phyloP scores from a whole-genome alignment of 805 yeast genomes.

The Schizosaccharomyces lindneri region DNA sequence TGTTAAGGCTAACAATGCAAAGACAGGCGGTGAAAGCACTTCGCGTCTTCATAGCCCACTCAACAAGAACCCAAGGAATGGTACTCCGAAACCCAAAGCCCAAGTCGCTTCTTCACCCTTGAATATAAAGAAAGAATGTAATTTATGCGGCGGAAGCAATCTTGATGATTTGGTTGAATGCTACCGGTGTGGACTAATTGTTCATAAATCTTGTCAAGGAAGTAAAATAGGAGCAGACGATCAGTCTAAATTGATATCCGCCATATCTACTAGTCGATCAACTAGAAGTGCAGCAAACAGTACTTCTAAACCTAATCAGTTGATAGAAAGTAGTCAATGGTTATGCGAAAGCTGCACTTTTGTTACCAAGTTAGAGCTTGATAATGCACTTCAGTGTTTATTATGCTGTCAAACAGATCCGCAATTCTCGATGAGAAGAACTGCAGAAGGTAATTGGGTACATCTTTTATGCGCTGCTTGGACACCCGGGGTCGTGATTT shows the following conservation, averaged over 20 bases:
- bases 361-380: not conserved
- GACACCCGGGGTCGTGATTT: conserved; percentile 12
- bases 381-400: not conserved
- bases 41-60: too few relatives aligned
- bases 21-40: too few relatives aligned
- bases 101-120: not conserved
- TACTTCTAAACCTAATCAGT: not conserved
- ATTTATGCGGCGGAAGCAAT: not conserved
- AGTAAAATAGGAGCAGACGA: not conserved
- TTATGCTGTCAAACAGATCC: not conserved
- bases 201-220: not conserved
- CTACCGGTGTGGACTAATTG: not conserved
- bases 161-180: not conserved
- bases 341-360: not conserved
- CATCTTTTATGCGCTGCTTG: conserved; percentile 52
- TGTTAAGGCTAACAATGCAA: too few relatives aligned
- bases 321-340: not conserved
- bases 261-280: not conserved
- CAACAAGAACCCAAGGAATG: too few relatives aligned
- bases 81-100: too few relatives aligned
- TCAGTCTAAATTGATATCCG: not conserved
- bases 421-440: conserved; percentile 26
- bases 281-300: not conserved
- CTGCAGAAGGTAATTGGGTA: conserved; percentile 46
- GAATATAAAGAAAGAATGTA: not conserved